Percentiles rank a stretch among this genome's conserved stretches.
phyloP scores from a whole-genome alignment of 2,329 filamentous ascomycete genomes.

The Colletotrichum sp. region DNA sequence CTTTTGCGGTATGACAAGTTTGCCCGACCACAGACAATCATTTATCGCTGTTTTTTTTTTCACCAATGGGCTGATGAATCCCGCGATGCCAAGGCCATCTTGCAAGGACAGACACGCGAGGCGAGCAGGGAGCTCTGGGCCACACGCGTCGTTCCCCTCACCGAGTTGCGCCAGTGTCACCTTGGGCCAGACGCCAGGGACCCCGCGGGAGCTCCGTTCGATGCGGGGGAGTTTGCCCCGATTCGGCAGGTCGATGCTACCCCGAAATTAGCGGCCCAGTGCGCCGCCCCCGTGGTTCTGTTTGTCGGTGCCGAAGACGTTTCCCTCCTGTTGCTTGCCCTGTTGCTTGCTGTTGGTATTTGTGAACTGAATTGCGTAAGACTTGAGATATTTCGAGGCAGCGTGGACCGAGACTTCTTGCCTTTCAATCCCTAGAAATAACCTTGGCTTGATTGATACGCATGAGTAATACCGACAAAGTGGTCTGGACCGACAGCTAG shows the following conservation, averaged over 20 bases:
- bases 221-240: background rate
- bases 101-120: background rate
- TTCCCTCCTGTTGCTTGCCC: background rate
- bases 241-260: conserved; percentile 1
- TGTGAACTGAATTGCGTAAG: fast-evolving
- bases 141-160: background rate
- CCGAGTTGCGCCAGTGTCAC: background rate
- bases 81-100: background rate
- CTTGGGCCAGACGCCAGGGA: background rate
- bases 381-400: too few relatives aligned
- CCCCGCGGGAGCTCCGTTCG: background rate
- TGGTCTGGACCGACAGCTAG: background rate
- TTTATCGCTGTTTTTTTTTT: background rate
- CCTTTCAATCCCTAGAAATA: background rate
- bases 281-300: background rate
- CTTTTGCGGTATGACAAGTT: background rate
- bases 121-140: background rate
- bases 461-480: background rate
- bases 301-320: background rate
- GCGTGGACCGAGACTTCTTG: background rate
- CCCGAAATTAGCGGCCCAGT: background rate
- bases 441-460: too few relatives aligned
- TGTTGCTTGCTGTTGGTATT: background rate
- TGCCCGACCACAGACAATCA: background rate
- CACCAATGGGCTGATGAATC: background rate